Percentiles rank a stretch among this genome's conserved stretches.
Conservation (phyloP, 2,329 filamentous ascomycete genomes). For the Phaeophleospora eucalypticola region DNA sequence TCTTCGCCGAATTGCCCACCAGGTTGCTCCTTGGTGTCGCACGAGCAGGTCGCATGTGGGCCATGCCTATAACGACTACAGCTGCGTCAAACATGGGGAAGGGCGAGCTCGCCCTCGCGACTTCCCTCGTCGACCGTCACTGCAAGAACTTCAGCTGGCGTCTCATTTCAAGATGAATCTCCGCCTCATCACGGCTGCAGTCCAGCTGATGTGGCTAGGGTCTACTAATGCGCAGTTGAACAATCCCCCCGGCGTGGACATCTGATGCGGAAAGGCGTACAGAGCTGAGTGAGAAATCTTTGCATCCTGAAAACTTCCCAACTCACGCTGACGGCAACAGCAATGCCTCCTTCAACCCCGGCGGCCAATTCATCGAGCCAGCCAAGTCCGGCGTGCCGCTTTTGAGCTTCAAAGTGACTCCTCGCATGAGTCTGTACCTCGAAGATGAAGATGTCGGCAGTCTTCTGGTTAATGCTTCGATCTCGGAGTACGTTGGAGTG, state of each 20-base stretch:
- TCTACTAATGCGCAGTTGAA: constrained; percentile 13
- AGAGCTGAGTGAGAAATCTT: constrained; percentile 11
- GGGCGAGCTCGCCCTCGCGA: background rate
- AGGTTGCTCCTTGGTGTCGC: background rate
- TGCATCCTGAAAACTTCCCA: background rate
- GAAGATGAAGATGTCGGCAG: constrained; percentile 35
- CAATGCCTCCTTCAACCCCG: constrained; percentile 45
- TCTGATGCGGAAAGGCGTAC: constrained; percentile 50
- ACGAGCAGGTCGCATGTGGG: background rate
- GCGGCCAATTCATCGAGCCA: constrained; percentile 44
- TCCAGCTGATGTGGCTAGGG: too few relatives aligned
- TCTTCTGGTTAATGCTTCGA: constrained; percentile 41
- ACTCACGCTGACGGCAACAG: constrained; percentile 25
- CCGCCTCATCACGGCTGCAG: background rate
- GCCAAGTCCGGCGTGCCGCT: constrained; percentile 33
- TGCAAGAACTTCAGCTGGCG: background rate
- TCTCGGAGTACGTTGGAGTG: too few relatives aligned
- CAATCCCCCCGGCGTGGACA: constrained; percentile 38
- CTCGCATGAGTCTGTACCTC: constrained; percentile 46
- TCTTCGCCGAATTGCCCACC: too few relatives aligned
- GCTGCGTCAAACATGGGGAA: too few relatives aligned
- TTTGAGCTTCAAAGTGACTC: constrained; percentile 42
- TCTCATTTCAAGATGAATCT: background rate
- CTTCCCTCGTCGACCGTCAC: background rate
- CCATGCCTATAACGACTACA: too few relatives aligned